These are phyloP conservation scores for Galerina marginata DNA, from an alignment of 768 basidiomycete species.

Conservation along the genomic window DNA sequence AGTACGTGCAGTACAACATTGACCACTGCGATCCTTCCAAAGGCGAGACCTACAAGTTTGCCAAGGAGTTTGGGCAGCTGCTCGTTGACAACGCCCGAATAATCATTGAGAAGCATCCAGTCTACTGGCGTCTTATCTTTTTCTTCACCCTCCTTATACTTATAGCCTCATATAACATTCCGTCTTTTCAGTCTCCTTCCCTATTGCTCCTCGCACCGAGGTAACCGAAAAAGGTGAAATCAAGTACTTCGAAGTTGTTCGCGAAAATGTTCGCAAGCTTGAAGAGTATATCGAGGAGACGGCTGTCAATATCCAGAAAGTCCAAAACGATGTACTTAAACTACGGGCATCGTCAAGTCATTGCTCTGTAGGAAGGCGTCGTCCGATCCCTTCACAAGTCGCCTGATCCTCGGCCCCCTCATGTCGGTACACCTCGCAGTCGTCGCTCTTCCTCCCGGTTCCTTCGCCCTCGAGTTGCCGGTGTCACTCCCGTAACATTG, in stretches of 20 bases:
- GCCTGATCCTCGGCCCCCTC: conserved; percentile 63
- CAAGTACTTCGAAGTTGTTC: conserved; percentile 91
- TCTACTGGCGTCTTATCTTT: conserved; percentile 52
- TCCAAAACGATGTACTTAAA: conserved; percentile 95
- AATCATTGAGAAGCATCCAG: conserved; percentile 80
- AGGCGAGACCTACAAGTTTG: conserved; percentile 91
- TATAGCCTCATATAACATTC: conserved; percentile 13
- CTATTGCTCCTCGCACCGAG: conserved; percentile 95
- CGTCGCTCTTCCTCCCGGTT: conserved; percentile 97
- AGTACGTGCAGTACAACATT: conserved; percentile 96
- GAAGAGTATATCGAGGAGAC: conserved; percentile 99
- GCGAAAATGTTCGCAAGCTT: conserved; percentile 95
- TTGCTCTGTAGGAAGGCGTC: conserved; percentile 96
- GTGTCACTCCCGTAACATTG: conserved; percentile 77
- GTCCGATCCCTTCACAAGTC: conserved; percentile 88
- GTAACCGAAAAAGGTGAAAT: conserved; percentile 95
- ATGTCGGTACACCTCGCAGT: conserved; percentile 53
- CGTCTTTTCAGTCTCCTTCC: conserved; percentile 90
- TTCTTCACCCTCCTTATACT: too few relatives aligned
- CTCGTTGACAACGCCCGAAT: conserved; percentile 93
- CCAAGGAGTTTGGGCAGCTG: conserved; percentile 96
- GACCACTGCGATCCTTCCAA: conserved; percentile 78
- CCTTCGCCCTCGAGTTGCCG: conserved; percentile 88
- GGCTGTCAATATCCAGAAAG: conserved; percentile 98
- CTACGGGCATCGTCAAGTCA: conserved; percentile 95